These are phyloP conservation scores for Capronia epimyces DNA, from an alignment of 2,329 filamentous ascomycete genomes.

Conservation along the genomic window DNA sequence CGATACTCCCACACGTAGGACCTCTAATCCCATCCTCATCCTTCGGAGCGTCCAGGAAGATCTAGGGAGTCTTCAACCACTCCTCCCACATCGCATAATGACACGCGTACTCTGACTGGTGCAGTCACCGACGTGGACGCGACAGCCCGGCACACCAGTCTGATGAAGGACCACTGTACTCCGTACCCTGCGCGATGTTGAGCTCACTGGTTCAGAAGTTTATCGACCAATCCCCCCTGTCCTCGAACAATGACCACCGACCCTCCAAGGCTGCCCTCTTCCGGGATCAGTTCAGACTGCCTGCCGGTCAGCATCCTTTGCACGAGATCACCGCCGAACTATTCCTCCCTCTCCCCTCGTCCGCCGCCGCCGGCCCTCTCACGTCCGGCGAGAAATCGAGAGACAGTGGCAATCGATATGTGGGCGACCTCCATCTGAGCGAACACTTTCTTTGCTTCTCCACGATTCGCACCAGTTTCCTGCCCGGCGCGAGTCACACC, in stretches of 20 bases:
- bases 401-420: slow-evolving; percentile 73
- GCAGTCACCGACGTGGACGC: background rate
- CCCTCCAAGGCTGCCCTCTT: slow-evolving; percentile 90
- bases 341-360: slow-evolving; percentile 70
- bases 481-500: slow-evolving; percentile 69
- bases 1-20: too few relatives aligned
- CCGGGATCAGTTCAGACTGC: slow-evolving; percentile 92
- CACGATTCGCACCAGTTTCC: slow-evolving; percentile 82
- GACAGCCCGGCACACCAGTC: background rate
- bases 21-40: too few relatives aligned
- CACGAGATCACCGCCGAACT: slow-evolving; percentile 97
- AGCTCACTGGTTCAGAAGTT: slow-evolving; percentile 88
- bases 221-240: slow-evolving; percentile 79
- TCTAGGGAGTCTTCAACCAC: background rate
- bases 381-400: slow-evolving; percentile 59
- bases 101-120: background rate
- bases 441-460: slow-evolving; percentile 96
- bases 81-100: slow-evolving; percentile 11
- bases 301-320: slow-evolving; percentile 82
- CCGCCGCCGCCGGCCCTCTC: slow-evolving; percentile 33
- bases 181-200: slow-evolving; percentile 37
- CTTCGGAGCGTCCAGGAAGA: background rate
- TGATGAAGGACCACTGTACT: slow-evolving; percentile 4
- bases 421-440: slow-evolving; percentile 86
- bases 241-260: slow-evolving; percentile 66